Evolutionary conservation across 257 asterid species (phyloP), one percentile per base, ranked within the genome.

Genomic region (Nicotiana undulata): DNA sequence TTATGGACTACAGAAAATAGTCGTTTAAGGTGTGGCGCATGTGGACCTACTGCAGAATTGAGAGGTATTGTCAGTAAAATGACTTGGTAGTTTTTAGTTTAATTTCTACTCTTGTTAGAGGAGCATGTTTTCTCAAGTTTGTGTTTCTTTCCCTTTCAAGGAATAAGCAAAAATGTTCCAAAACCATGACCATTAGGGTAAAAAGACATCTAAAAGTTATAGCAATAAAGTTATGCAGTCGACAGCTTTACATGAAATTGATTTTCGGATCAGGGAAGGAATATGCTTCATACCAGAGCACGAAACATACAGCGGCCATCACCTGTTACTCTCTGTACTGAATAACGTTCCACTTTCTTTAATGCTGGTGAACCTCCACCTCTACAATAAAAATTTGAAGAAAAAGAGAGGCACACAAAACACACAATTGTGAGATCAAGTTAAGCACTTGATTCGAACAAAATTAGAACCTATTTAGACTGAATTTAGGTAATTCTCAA

Each of bases 301-400:
- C 98, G 97, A 83, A 96, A 96, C 86, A 96, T 67, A 66, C 99
- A 96, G 79, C 98, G 95, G 0, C 99, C 99, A 80, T 96, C 98
- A 9, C 99, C 98, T n/a, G 97, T 89, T 8, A 96, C 94, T 88
- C 82, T 96, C 88, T 85, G 88, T 66, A 96, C 90, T 20, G 98
- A 87, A 88, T 85, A 92, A 75, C 86, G 84, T 79, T 96, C 97
- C 59, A 83, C 90, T 90, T 92, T 96, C 90, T 94, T 90, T 83
- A 83, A 82, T 20, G 94, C 95, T 68, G 90, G 90, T 64, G 94
- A 91, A 82, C 84, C 89, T 40, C 85, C 85, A 68, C 87, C 89
- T 59, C 99, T 92, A 77, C 34, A 24, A 24, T 49, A 72, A 70
- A 6, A 44, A 70, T 4, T 11, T 40, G 49, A 40, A 44, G 12